Evolutionary conservation across 768 basidiomycete species (phyloP).

Genomic region (Dentipellis sp.): DNA sequence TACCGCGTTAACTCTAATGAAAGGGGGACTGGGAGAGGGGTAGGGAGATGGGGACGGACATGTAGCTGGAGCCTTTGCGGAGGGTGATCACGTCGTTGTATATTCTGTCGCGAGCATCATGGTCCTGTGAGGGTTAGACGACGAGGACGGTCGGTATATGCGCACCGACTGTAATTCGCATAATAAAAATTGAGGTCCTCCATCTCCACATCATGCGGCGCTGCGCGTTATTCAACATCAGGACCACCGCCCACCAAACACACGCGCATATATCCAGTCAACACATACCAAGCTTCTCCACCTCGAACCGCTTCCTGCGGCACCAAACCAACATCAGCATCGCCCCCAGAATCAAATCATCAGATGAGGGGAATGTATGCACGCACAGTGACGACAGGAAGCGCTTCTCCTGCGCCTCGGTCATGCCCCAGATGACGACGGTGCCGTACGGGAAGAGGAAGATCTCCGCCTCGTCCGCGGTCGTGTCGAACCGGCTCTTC

Average conservation of each 20-base stretch:
- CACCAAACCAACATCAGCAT: neutral
- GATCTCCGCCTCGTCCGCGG: conserved; percentile 67
- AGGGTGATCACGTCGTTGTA: conserved; percentile 97
- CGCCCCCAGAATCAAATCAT: no score
- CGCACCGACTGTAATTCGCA: conserved; percentile 79
- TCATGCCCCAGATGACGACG: conserved; percentile 97
- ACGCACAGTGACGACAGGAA: conserved; percentile 86
- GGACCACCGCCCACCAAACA: conserved; percentile 2
- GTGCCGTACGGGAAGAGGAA: conserved; percentile 93
- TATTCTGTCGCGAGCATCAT: conserved; percentile 39
- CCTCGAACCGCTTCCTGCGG: conserved; percentile 83
- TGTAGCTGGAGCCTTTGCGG: conserved; percentile 89
- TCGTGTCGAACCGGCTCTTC: conserved; percentile 53
- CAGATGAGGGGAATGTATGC: conserved; percentile 10
- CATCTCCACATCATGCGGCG: conserved; percentile 86
- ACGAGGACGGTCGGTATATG: neutral
- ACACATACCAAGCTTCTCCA: conserved; percentile 74
- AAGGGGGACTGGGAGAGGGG: conserved; percentile 13
- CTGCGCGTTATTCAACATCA: conserved; percentile 31
- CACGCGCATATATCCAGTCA: no score
- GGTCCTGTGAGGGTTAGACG: no score
- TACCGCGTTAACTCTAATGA: conserved; percentile 2
- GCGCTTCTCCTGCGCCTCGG: conserved; percentile 82
- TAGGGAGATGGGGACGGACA: conserved; percentile 40
- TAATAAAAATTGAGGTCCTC: conserved; percentile 97